A percentile compares a stretch with the other conserved stretches of the same genome.
Evolutionary conservation across 2,329 filamentous ascomycete species (phyloP).

Genomic region (Colletotrichum chrysophilum): DNA sequence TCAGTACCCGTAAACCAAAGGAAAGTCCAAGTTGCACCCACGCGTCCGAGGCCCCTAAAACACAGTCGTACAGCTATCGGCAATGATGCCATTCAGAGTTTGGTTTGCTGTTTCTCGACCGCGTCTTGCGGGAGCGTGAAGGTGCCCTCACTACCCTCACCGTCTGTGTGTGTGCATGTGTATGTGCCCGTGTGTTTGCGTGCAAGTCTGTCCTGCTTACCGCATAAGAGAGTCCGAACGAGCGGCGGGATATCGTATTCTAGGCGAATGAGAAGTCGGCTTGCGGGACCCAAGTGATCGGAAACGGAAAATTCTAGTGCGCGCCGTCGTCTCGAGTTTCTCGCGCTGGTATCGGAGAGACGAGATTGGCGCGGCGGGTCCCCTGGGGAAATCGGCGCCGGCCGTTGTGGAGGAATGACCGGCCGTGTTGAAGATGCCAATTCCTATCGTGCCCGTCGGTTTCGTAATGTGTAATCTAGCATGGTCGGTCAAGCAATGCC

Average conservation of each 20-base stretch:
- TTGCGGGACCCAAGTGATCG: background rate
- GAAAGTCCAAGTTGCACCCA: background rate
- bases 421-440: background rate
- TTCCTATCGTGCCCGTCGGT: background rate
- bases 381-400: background rate
- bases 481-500: background rate
- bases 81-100: background rate
- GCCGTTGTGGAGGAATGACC: background rate
- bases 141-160: background rate
- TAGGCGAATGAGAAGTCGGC: background rate
- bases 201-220: background rate
- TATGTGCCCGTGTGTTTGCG: background rate
- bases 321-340: constrained; percentile 1
- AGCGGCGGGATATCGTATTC: background rate
- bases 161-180: background rate
- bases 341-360: background rate
- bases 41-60: background rate
- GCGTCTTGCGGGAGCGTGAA: background rate
- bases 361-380: constrained; percentile 2
- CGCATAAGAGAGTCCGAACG: background rate
- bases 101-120: background rate
- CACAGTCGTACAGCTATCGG: background rate
- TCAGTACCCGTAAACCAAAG: background rate
- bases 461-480: background rate
- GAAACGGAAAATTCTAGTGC: background rate